phyloP scores from a whole-genome alignment of 1,139 yeast genomes.

The Saccharomycopsis crataegensis region DNA sequence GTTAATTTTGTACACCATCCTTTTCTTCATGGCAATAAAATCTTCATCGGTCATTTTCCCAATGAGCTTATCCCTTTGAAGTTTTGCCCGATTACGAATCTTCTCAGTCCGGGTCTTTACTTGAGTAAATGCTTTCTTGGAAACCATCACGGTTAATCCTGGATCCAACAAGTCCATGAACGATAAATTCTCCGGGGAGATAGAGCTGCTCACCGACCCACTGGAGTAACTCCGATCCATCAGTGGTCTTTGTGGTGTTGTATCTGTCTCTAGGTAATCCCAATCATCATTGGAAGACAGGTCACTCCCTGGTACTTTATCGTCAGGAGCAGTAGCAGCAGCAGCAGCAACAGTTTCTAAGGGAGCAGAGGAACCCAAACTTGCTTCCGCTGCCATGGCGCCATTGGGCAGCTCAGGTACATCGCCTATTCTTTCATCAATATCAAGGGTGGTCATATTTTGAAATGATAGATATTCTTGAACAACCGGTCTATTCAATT shows the following conservation, averaged over 20 bases:
- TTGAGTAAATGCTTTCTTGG: slow-evolving; percentile 27
- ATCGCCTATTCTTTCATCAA: no score
- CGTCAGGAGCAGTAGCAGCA: neutral
- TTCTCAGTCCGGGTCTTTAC: slow-evolving; percentile 26
- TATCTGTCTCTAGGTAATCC: slow-evolving; percentile 6
- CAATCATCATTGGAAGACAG: slow-evolving; percentile 6
- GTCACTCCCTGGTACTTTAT: neutral
- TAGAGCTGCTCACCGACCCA: slow-evolving; percentile 16
- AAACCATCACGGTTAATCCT: slow-evolving; percentile 26
- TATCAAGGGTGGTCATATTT: no score
- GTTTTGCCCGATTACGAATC: slow-evolving; percentile 12
- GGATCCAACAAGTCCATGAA: slow-evolving; percentile 35
- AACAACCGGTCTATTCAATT: no score
- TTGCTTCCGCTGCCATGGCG: neutral
- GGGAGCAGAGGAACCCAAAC: neutral
- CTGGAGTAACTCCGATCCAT: slow-evolving; percentile 9
- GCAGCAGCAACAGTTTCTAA: neutral
- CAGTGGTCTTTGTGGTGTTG: neutral
- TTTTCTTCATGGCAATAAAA: slow-evolving; percentile 26
- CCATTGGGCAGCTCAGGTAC: no score
- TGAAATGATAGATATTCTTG: no score
- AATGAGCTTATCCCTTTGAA: slow-evolving; percentile 10
- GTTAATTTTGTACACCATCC: slow-evolving; percentile 35
- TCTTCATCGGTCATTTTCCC: slow-evolving; percentile 26
- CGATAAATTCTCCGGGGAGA: slow-evolving; percentile 27